These are phyloP conservation scores for Fraxinus sp. DNA, from an alignment of 305 asterid species.

Conservation along the genomic window DNA sequence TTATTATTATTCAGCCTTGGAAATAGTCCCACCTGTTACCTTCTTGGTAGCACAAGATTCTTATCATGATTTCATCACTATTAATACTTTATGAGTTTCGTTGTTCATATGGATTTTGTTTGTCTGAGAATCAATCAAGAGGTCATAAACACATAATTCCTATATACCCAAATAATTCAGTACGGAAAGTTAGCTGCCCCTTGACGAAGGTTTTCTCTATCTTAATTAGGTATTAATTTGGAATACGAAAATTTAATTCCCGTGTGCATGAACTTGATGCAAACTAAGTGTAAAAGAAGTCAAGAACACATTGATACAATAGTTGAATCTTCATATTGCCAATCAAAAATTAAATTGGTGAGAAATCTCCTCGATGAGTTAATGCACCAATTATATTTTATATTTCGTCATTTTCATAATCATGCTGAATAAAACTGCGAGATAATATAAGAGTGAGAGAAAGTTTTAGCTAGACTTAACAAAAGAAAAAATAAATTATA, in stretches of 20 bases:
- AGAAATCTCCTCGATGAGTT: neutral
- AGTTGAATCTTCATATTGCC: neutral
- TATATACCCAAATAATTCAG: neutral
- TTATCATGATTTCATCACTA: neutral
- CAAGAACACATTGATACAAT: neutral
- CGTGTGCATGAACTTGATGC: too few relatives aligned
- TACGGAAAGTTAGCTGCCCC: neutral
- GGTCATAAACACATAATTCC: neutral
- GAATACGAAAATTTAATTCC: neutral
- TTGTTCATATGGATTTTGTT: neutral
- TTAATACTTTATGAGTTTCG: neutral
- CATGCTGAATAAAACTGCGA: neutral
- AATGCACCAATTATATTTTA: neutral
- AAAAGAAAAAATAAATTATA: neutral
- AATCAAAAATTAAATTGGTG: neutral
- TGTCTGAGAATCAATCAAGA: neutral
- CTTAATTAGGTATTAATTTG: neutral
- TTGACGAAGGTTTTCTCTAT: neutral
- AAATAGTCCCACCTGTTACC: neutral
- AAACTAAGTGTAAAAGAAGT: too few relatives aligned
- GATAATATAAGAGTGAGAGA: neutral
- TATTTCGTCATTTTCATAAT: neutral
- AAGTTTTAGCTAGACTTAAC: neutral
- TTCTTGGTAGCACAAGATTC: neutral
- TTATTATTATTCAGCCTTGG: neutral